phyloP scores from a whole-genome alignment of 495 filamentous ascomycete species.

The Trichoderma gamsii region DNA sequence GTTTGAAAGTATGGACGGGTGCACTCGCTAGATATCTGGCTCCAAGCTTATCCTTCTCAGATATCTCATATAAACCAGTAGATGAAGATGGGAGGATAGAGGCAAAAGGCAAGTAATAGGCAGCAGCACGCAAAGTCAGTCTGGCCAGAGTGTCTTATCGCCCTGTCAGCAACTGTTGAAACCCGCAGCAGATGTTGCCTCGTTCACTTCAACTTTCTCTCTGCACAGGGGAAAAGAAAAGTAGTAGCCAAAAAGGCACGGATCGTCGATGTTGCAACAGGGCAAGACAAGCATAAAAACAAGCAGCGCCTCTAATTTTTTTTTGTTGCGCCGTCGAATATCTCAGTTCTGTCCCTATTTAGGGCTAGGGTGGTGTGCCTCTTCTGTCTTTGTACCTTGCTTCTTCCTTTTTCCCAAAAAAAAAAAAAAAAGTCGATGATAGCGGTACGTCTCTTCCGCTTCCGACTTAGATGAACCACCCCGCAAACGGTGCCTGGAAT shows the following conservation, averaged over 20 bases:
- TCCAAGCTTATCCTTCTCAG: too few species aligned
- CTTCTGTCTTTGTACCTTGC: neutral
- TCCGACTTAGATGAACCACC: too few species aligned
- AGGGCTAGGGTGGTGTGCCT: slow-evolving; percentile 4
- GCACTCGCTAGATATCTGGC: too few species aligned
- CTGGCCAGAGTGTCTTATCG: too few species aligned
- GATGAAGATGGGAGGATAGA: too few species aligned
- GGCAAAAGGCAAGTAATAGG: too few species aligned
- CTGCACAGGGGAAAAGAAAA: neutral
- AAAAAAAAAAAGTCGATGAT: too few species aligned
- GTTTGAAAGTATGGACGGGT: neutral
- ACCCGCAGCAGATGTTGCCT: neutral
- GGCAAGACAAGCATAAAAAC: slow-evolving; percentile 11
- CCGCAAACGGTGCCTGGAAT: too few species aligned
- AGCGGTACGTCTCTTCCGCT: too few species aligned
- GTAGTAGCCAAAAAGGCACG: neutral
- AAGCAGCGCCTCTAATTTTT: slow-evolving; percentile 7
- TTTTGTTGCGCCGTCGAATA: neutral
- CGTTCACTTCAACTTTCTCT: neutral
- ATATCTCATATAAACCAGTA: too few species aligned
- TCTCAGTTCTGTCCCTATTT: neutral
- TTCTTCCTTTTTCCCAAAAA: neutral
- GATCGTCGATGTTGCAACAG: neutral
- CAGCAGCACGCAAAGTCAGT: too few species aligned
- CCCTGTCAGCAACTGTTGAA: too few species aligned